These are phyloP conservation scores for Priceomyces medius DNA, from an alignment of 805 yeast genomes.

Conservation along the genomic window DNA sequence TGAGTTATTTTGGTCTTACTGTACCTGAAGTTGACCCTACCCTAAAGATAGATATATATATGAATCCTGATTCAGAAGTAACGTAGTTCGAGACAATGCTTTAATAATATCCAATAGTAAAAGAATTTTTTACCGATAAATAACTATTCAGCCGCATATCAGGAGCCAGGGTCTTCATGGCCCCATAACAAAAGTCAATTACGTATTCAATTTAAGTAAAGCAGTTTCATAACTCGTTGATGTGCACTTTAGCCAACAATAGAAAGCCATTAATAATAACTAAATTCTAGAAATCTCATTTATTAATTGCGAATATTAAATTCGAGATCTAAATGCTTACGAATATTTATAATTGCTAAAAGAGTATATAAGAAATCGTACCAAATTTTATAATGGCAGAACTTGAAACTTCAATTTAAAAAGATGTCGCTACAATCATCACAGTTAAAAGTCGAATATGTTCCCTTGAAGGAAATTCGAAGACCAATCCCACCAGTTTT, in stretches of 20 bases:
- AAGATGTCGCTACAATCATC: conserved; percentile 71
- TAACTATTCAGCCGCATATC: background rate
- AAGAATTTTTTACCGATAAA: too few species aligned
- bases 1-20: too few species aligned
- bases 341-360: background rate
- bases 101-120: too few species aligned
- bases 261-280: background rate
- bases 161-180: background rate
- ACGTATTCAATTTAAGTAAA: too few species aligned
- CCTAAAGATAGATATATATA: too few species aligned
- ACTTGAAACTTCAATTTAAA: background rate
- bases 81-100: too few species aligned
- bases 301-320: background rate
- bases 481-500: conserved; percentile 87
- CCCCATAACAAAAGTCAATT: too few species aligned
- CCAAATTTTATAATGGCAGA: background rate
- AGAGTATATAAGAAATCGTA: background rate
- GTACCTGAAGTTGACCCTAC: too few species aligned
- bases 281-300: background rate
- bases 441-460: conserved; percentile 49
- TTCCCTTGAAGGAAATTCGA: conserved; percentile 66
- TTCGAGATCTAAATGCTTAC: conserved; percentile 3
- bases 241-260: background rate
- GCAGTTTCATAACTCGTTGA: too few species aligned
- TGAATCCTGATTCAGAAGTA: too few species aligned